A percentile compares a stretch with the other conserved stretches of the same genome.
Conservation (phyloP, 2,329 filamentous ascomycete species). For the Verticillium longisporum region DNA sequence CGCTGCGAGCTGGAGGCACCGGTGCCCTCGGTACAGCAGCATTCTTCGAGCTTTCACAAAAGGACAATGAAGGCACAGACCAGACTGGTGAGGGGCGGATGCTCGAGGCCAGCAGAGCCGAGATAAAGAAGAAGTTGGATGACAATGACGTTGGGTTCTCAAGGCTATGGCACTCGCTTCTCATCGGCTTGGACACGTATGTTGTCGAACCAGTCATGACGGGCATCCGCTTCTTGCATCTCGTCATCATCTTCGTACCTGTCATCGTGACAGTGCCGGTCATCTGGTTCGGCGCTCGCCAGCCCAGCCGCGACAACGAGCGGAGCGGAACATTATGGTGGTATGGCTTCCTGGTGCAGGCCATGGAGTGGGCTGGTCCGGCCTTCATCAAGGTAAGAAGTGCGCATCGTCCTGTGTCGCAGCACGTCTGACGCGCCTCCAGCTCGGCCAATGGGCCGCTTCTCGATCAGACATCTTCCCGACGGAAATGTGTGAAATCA, state of each 20-base stretch:
- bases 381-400: slow-evolving; percentile 84
- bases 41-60: slow-evolving; percentile 52
- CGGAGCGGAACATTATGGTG: slow-evolving; percentile 83
- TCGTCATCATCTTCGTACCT: slow-evolving; percentile 84
- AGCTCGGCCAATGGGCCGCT: slow-evolving; percentile 97
- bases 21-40: slow-evolving; percentile 44
- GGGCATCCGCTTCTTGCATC: slow-evolving; percentile 77
- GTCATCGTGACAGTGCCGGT: slow-evolving; percentile 74
- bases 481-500: slow-evolving; percentile 79
- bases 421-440: background rate
- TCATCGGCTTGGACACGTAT: slow-evolving; percentile 63
- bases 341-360: slow-evolving; percentile 79
- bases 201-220: slow-evolving; percentile 85
- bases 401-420: background rate
- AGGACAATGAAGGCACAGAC: slow-evolving; percentile 39
- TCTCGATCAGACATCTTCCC: slow-evolving; percentile 96
- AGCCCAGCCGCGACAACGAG: slow-evolving; percentile 63
- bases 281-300: slow-evolving; percentile 69
- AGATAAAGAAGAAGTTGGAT: slow-evolving; percentile 64
- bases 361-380: slow-evolving; percentile 90
- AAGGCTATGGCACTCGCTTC: slow-evolving; percentile 50
- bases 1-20: slow-evolving; percentile 32
- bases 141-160: slow-evolving; percentile 54
- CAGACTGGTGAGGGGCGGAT: slow-evolving; percentile 78
- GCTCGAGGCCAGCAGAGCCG: slow-evolving; percentile 73